Conservation (phyloP, 345 rosid genomes). For the Atalantia buxifolia region DNA sequence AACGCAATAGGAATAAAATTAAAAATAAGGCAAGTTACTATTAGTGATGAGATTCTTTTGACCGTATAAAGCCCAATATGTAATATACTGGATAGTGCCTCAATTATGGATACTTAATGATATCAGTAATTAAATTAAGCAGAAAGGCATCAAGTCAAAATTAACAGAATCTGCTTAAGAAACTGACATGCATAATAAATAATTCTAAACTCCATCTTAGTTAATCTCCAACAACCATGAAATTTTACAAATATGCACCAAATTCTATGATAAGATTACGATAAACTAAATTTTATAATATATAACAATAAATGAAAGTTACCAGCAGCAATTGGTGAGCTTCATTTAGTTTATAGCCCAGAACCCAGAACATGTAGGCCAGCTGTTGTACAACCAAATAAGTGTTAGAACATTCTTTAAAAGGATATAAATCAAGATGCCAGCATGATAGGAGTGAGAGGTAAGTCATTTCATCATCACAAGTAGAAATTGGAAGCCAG, state of each 20-base stretch:
- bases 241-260: not conserved
- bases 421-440: conserved; percentile 1
- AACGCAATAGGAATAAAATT: not conserved
- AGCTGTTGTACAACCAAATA: conserved; percentile 43
- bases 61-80: not conserved
- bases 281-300: not conserved
- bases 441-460: not conserved
- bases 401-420: not conserved
- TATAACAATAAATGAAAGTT: conserved; percentile 20
- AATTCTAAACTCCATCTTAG: not conserved
- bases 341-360: conserved; percentile 76
- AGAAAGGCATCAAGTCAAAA: not conserved
- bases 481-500: not conserved
- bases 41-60: not conserved
- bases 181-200: not conserved
- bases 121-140: conserved; percentile 1
- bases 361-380: conserved; percentile 97
- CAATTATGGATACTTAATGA: not conserved
- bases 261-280: not conserved
- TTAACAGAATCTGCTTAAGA: not conserved
- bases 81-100: not conserved
- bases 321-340: conserved; percentile 78
- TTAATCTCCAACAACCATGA: not conserved
- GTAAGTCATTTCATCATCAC: not conserved
- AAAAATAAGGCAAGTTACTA: not conserved